Percentiles rank a stretch among this genome's conserved stretches.
phyloP scores from a whole-genome alignment of 192 early-diverging fungal genomes.

The Coemansia sp. region DNA sequence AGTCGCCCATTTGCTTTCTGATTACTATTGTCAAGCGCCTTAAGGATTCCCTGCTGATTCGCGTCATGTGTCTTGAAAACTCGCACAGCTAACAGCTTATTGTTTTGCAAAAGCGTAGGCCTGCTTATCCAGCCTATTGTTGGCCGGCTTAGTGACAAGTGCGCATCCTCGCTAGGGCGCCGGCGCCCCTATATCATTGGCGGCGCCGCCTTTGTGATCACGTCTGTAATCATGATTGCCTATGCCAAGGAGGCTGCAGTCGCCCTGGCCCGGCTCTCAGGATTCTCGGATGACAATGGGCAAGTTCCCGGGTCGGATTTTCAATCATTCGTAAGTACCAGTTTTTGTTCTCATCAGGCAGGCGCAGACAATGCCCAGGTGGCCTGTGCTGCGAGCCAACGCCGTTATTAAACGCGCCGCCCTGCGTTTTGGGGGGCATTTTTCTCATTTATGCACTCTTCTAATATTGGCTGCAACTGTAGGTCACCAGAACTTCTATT shows the following conservation, averaged over 20 bases:
- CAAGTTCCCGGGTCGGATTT: constrained; percentile 19
- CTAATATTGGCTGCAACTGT: constrained; percentile 3
- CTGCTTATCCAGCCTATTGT: constrained; percentile 78
- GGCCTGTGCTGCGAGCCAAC: constrained; percentile 6
- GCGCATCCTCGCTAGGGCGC: constrained; percentile 65
- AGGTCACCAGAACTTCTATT: constrained; percentile 57
- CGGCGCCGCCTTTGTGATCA: constrained; percentile 57
- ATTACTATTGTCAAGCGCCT: background rate
- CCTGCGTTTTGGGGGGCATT: background rate
- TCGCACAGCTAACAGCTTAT: constrained; percentile 3
- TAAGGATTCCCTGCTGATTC: background rate
- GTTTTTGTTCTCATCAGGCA: background rate
- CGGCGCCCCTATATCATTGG: constrained; percentile 83
- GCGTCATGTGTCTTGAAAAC: constrained; percentile 1
- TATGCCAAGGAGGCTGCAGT: constrained; percentile 42
- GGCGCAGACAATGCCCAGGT: background rate
- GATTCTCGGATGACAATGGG: constrained; percentile 8
- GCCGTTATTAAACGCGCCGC: background rate
- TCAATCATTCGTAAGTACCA: constrained; percentile 27
- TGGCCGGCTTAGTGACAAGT: constrained; percentile 78
- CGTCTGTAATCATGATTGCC: constrained; percentile 36
- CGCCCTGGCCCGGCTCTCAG: constrained; percentile 8
- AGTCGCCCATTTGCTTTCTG: constrained; percentile 3
- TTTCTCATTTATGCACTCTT: constrained; percentile 2
- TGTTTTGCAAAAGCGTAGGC: constrained; percentile 11